These are phyloP conservation scores for Sclerotinia nivalis DNA, from an alignment of 2,329 filamentous ascomycete genomes.

Conservation along the genomic window DNA sequence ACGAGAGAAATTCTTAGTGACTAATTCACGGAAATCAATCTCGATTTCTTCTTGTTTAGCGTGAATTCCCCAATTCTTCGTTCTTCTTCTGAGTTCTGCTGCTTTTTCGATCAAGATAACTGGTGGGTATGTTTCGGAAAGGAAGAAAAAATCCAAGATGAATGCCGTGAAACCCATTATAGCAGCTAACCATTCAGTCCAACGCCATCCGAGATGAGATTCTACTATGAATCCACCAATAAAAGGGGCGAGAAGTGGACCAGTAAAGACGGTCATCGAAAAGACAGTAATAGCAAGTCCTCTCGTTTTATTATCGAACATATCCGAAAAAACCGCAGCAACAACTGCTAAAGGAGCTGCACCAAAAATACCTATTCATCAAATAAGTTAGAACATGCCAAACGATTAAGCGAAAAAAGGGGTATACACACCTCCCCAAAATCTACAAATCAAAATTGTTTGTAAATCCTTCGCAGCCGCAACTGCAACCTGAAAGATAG, in stretches of 20 bases:
- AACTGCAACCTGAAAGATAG: constrained; percentile 64
- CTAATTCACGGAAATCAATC: constrained; percentile 62
- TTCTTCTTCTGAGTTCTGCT: constrained; percentile 60
- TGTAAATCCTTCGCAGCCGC: constrained; percentile 68
- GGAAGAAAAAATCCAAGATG: constrained; percentile 59
- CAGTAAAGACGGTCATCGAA: constrained; percentile 64
- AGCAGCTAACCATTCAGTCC: constrained; percentile 65
- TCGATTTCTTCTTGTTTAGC: constrained; percentile 73
- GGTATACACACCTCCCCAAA: constrained; percentile 64
- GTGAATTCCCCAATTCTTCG: constrained; percentile 70
- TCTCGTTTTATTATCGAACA: constrained; percentile 65
- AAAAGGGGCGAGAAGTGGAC: constrained; percentile 67
- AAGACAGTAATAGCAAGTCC: constrained; percentile 60
- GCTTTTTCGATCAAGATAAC: constrained; percentile 64
- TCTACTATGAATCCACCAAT: constrained; percentile 67
- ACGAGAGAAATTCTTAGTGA: constrained; percentile 54
- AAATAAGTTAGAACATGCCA: constrained; percentile 10
- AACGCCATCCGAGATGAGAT: constrained; percentile 68
- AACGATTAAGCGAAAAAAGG: neutral
- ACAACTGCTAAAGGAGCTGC: constrained; percentile 69
- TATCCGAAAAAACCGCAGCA: constrained; percentile 70
- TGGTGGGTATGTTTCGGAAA: constrained; percentile 70
- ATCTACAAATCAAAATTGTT: constrained; percentile 68
- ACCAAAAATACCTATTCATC: constrained; percentile 56
- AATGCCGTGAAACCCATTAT: constrained; percentile 66